Percentiles rank a stretch among this genome's conserved stretches.
These are phyloP conservation scores for Martensiomyces pterosporus DNA, from an alignment of 192 early-diverging fungal genomes.

Conservation along the genomic window DNA sequence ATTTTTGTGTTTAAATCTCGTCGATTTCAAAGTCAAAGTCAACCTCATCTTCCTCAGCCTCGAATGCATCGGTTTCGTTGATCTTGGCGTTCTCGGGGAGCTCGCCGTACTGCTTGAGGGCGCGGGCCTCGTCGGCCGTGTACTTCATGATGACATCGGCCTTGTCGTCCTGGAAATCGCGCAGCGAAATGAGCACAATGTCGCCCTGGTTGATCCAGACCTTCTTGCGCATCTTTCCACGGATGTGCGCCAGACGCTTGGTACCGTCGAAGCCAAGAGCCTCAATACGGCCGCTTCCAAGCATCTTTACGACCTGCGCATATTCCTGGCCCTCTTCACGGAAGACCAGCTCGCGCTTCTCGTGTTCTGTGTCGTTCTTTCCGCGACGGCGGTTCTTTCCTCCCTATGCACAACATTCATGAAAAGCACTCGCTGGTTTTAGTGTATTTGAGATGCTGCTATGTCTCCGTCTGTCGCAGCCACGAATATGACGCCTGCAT, in stretches of 20 bases:
- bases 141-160: constrained; percentile 96
- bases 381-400: constrained; percentile 87
- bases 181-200: constrained; percentile 80
- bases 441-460: neutral
- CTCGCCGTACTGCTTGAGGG: constrained; percentile 92
- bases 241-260: constrained; percentile 91
- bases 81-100: constrained; percentile 76
- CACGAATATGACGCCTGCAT: too few relatives aligned
- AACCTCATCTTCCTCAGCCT: constrained; percentile 61
- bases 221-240: constrained; percentile 98
- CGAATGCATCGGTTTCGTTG: constrained; percentile 73
- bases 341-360: constrained; percentile 96
- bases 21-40: constrained; percentile 94
- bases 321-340: constrained; percentile 99
- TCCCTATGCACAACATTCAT: constrained; percentile 63
- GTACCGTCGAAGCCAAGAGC: constrained; percentile 85
- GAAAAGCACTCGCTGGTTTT: neutral
- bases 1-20: constrained; percentile 54
- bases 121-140: constrained; percentile 89
- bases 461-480: too few relatives aligned
- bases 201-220: constrained; percentile 93
- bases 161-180: constrained; percentile 91
- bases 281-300: constrained; percentile 94
- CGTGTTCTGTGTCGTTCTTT: constrained; percentile 93
- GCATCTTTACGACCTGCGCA: constrained; percentile 89